These are phyloP conservation scores for Daldinia sp. DNA, from an alignment of 2,329 filamentous ascomycete genomes.

Conservation along the genomic window DNA sequence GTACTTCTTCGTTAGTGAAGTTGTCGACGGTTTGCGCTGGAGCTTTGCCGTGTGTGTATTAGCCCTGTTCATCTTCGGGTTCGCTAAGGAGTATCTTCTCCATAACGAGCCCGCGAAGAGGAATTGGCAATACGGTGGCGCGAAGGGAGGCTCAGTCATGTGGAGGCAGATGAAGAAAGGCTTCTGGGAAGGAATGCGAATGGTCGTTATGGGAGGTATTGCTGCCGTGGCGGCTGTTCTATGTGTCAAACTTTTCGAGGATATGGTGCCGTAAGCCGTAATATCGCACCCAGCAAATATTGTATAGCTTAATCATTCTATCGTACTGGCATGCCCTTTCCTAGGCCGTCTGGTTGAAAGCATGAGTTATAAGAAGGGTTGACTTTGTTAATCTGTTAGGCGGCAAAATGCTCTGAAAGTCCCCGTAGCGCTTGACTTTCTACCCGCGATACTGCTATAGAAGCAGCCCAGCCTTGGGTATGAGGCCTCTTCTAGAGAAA, in stretches of 20 bases:
- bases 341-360: neutral
- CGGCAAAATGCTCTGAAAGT: neutral
- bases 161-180: neutral
- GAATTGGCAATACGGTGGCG: conserved; percentile 45
- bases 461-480: neutral
- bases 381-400: no score
- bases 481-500: neutral
- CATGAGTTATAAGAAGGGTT: neutral
- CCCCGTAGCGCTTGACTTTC: neutral
- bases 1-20: conserved; percentile 69
- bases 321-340: neutral
- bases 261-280: conserved; percentile 33
- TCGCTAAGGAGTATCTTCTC: conserved; percentile 67
- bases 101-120: conserved; percentile 23
- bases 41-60: conserved; percentile 71
- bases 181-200: conserved; percentile 61
- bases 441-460: neutral
- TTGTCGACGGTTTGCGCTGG: conserved; percentile 65
- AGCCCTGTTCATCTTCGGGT: conserved; percentile 73
- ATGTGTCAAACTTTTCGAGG: conserved; percentile 63
- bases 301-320: neutral
- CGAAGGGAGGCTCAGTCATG: conserved; percentile 49
- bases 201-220: conserved; percentile 67
- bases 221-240: conserved; percentile 68
- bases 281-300: neutral